phyloP scores from a whole-genome alignment of 768 basidiomycete species.

The Leccinellum albellum region DNA sequence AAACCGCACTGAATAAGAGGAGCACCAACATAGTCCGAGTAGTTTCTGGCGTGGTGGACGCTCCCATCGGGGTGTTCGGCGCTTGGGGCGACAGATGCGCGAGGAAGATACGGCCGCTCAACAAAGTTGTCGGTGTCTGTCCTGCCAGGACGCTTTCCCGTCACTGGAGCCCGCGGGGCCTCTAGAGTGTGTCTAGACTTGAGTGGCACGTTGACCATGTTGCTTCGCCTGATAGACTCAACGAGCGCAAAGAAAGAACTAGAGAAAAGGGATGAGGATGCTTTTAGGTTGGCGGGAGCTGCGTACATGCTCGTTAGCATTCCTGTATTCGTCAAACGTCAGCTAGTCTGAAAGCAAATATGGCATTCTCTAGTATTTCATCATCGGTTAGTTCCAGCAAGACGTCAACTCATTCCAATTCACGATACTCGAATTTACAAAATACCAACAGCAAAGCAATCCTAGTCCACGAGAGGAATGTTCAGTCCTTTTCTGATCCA shows the following conservation, averaged over 20 bases:
- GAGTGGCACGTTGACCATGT: constrained; percentile 17
- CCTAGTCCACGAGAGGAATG: constrained; percentile 5
- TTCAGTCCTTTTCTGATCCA: constrained; percentile 17
- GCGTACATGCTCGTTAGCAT: constrained; percentile 17
- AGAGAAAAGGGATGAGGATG: constrained; percentile 12
- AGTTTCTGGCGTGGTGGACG: constrained; percentile 14
- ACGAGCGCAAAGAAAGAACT: constrained; percentile 20
- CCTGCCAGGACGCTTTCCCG: constrained; percentile 16
- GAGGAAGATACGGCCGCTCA: constrained; percentile 27
- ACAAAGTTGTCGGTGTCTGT: constrained; percentile 25
- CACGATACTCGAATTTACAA: constrained; percentile 14
- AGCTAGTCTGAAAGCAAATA: constrained; percentile 15
- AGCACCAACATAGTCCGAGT: constrained; percentile 19
- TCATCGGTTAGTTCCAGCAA: background rate
- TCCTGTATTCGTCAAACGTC: background rate
- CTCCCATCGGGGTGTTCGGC: constrained; percentile 22
- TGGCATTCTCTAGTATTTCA: background rate
- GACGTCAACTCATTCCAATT: constrained; percentile 1
- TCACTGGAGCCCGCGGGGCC: constrained; percentile 22
- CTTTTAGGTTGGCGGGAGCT: constrained; percentile 5
- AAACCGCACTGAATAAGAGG: background rate
- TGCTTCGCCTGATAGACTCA: constrained; percentile 16
- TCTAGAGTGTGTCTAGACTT: constrained; percentile 16
- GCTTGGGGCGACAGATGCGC: constrained; percentile 28
- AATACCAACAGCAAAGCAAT: constrained; percentile 7